phyloP scores from a whole-genome alignment of 108 stramenopile genomes.

The Epipyxis sp. region DNA sequence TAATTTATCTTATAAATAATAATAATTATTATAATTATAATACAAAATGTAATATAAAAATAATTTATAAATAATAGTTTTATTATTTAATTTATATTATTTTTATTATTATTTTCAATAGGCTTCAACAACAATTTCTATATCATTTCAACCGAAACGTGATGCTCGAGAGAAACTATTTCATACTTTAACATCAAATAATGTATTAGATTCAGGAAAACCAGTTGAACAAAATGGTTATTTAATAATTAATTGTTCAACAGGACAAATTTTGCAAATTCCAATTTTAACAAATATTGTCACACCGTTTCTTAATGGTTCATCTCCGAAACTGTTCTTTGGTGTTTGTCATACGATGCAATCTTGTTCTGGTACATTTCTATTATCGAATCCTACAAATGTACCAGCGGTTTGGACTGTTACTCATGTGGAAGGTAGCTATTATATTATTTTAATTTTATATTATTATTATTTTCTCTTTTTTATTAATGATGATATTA shows the following conservation, averaged over 20 bases:
- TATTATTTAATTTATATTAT: too few species aligned
- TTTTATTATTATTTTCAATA: too few species aligned
- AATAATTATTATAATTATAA: too few species aligned
- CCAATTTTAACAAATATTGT: neutral
- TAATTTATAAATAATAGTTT: too few species aligned
- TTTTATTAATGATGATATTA: too few species aligned
- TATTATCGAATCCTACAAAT: slow-evolving; percentile 15
- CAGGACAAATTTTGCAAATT: slow-evolving; percentile 12
- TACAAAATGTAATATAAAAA: too few species aligned
- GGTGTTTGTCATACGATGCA: slow-evolving; percentile 7
- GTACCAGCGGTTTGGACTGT: slow-evolving; percentile 27
- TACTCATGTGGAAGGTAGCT: slow-evolving; percentile 9
- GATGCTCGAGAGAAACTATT: neutral
- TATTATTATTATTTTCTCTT: too few species aligned
- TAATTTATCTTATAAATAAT: too few species aligned
- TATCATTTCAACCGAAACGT: neutral
- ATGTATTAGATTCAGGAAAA: neutral
- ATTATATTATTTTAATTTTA: too few species aligned
- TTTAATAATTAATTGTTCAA: neutral
- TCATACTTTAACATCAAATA: neutral
- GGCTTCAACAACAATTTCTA: too few species aligned
- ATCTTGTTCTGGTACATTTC: neutral
- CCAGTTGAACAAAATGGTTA: neutral
- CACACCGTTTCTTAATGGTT: slow-evolving; percentile 26
- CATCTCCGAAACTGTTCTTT: slow-evolving; percentile 16